These are phyloP conservation scores for Meira nashicola DNA, from an alignment of 1,284 basidiomycete species.

Conservation along the genomic window DNA sequence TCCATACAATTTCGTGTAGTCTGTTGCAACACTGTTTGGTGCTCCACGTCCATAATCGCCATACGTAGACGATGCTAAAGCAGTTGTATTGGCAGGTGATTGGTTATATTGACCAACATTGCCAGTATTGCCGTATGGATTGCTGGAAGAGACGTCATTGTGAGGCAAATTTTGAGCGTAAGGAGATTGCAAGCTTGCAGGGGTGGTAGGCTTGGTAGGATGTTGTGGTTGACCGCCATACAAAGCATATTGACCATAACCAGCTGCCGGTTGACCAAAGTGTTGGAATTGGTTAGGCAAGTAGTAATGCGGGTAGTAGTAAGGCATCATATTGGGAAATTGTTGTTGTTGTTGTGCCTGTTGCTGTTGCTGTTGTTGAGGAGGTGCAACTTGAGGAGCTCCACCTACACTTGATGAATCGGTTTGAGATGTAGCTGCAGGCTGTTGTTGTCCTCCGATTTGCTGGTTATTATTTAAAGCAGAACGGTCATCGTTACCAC, in stretches of 20 bases:
- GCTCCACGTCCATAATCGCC: slow-evolving; percentile 36
- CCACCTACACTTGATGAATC: too few relatives aligned
- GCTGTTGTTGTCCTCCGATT: slow-evolving; percentile 8
- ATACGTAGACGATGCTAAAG: slow-evolving; percentile 13
- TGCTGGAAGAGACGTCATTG: slow-evolving; percentile 9
- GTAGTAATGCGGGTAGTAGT: slow-evolving; percentile 54
- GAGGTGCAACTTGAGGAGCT: slow-evolving; percentile 21
- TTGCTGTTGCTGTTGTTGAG: slow-evolving; percentile 32
- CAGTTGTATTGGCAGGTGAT: slow-evolving; percentile 10
- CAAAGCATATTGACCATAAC: slow-evolving; percentile 51
- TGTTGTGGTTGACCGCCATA: slow-evolving; percentile 49
- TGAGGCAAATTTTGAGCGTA: slow-evolving; percentile 25
- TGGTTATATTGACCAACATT: slow-evolving; percentile 14
- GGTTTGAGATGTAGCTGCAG: slow-evolving; percentile 7
- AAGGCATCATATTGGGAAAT: slow-evolving; percentile 51
- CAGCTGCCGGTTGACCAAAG: slow-evolving; percentile 48
- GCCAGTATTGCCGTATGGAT: slow-evolving; percentile 12
- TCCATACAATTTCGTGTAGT: slow-evolving; percentile 9
- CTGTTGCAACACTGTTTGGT: slow-evolving; percentile 15
- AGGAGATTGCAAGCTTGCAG: slow-evolving; percentile 42
- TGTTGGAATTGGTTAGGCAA: slow-evolving; percentile 53
- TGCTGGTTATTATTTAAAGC: slow-evolving; percentile 1
- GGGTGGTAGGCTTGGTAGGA: slow-evolving; percentile 42
- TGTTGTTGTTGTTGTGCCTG: slow-evolving; percentile 31
- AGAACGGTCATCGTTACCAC: slow-evolving; percentile 22